These are phyloP conservation scores for Zangia roseola DNA, from an alignment of 768 basidiomycete genomes.

Conservation along the genomic window DNA sequence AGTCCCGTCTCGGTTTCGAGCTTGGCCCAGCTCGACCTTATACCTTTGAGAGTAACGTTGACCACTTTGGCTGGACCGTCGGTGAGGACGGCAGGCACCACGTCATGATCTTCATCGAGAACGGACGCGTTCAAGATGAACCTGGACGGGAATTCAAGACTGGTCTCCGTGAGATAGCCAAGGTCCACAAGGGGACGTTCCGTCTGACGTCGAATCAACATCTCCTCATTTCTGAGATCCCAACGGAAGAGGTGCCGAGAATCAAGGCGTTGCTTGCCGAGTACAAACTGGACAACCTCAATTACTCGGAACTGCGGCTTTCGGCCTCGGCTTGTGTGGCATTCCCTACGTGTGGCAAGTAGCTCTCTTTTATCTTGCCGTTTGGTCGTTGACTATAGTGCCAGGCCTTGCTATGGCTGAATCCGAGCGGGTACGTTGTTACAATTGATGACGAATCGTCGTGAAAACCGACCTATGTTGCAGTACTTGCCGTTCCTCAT, in stretches of 20 bases:
- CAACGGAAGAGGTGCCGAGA: conserved; percentile 63
- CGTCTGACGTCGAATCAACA: conserved; percentile 96
- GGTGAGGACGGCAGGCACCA: conserved; percentile 88
- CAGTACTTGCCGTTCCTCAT: conserved; percentile 91
- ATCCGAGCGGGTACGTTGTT: conserved; percentile 53
- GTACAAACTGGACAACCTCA: conserved; percentile 89
- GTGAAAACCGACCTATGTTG: conserved; percentile 34
- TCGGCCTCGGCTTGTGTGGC: conserved; percentile 96
- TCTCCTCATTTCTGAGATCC: conserved; percentile 81
- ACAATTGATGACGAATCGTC: conserved; percentile 8
- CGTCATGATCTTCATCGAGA: conserved; percentile 94
- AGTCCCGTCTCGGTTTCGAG: conserved; percentile 78
- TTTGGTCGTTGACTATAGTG: not conserved
- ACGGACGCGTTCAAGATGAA: conserved; percentile 96
- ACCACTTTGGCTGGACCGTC: conserved; percentile 91
- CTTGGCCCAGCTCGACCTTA: conserved; percentile 74
- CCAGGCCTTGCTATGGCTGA: conserved; percentile 76
- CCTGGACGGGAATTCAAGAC: conserved; percentile 89
- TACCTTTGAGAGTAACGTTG: conserved; percentile 85
- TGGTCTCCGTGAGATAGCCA: conserved; percentile 88
- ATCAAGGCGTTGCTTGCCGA: conserved; percentile 79
- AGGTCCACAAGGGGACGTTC: conserved; percentile 92
- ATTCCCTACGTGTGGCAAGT: conserved; percentile 86
- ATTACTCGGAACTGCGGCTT: conserved; percentile 74
- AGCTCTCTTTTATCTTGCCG: not conserved